Conservation (phyloP, 1,139 yeast genomes). For the Ogataea hybrid region DNA sequence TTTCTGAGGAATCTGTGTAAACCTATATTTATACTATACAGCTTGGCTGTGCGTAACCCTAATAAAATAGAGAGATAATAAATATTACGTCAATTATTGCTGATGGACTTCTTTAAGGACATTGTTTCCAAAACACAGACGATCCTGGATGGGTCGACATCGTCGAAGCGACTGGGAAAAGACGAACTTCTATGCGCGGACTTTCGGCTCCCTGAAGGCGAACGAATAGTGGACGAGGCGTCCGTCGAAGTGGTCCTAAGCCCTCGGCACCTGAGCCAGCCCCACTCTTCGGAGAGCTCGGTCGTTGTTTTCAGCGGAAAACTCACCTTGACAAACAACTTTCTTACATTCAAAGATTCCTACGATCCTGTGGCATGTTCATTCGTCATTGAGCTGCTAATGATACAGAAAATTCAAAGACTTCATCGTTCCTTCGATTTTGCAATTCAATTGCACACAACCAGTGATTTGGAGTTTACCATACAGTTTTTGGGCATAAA, state of each 20-base stretch:
- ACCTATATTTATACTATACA: neutral
- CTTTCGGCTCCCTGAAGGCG: constrained; percentile 69
- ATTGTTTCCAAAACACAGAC: constrained; percentile 37
- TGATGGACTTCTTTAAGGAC: constrained; percentile 44
- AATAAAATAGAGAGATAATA: neutral
- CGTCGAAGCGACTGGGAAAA: constrained; percentile 42
- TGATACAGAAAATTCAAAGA: constrained; percentile 83
- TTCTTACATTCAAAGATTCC: constrained; percentile 68
- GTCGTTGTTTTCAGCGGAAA: constrained; percentile 51
- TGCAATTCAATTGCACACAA: constrained; percentile 67
- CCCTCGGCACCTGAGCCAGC: constrained; percentile 33
- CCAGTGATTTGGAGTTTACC: constrained; percentile 61
- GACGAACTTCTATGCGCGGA: constrained; percentile 71
- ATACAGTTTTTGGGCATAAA: constrained; percentile 78
- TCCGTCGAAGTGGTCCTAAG: constrained; percentile 65
- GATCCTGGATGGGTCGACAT: constrained; percentile 29
- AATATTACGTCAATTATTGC: neutral
- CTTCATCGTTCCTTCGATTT: constrained; percentile 77
- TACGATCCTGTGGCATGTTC: constrained; percentile 68
- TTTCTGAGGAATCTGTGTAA: constrained; percentile 13
- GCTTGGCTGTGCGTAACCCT: neutral
- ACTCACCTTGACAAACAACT: constrained; percentile 69
- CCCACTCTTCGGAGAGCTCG: constrained; percentile 21
- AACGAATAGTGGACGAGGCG: constrained; percentile 62
- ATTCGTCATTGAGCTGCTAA: constrained; percentile 69